Conservation (phyloP, 345 rosid species). For the Moricandia moricandioides region DNA sequence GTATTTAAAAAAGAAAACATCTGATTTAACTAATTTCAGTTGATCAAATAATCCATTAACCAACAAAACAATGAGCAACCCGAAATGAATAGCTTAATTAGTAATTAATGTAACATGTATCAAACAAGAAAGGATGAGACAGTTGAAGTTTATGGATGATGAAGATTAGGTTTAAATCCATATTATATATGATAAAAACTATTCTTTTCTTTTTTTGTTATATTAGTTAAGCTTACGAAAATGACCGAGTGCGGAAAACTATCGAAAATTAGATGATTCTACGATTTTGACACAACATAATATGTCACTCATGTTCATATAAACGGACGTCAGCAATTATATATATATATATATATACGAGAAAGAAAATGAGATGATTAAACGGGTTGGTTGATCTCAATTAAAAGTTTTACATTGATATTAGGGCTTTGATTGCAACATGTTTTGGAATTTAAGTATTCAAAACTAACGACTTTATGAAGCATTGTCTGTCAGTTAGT, state of each 20-base stretch:
- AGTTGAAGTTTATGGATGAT: background rate
- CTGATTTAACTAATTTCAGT: constrained; percentile 6
- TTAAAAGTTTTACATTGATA: background rate
- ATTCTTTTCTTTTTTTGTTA: background rate
- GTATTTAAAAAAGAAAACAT: background rate
- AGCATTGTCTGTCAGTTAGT: background rate
- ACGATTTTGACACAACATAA: constrained; percentile 16
- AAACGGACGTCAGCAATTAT: too few relatives aligned
- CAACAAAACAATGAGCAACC: background rate
- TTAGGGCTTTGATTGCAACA: constrained; percentile 18
- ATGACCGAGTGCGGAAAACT: background rate
- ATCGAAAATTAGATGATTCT: background rate
- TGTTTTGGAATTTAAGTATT: background rate
- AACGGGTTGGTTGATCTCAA: background rate
- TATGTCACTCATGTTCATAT: background rate
- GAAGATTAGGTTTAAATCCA: background rate
- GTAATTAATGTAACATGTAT: background rate
- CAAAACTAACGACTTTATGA: background rate
- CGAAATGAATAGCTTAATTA: background rate
- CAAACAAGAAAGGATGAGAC: background rate
- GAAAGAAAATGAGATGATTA: too few relatives aligned
- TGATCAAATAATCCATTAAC: background rate
- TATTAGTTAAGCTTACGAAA: background rate
- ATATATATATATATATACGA: too few relatives aligned
- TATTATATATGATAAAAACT: background rate